A percentile compares a stretch with the other conserved stretches of the same genome.
phyloP scores from a whole-genome alignment of 1,139 yeast species.

The Saccharomyces hybrid region DNA sequence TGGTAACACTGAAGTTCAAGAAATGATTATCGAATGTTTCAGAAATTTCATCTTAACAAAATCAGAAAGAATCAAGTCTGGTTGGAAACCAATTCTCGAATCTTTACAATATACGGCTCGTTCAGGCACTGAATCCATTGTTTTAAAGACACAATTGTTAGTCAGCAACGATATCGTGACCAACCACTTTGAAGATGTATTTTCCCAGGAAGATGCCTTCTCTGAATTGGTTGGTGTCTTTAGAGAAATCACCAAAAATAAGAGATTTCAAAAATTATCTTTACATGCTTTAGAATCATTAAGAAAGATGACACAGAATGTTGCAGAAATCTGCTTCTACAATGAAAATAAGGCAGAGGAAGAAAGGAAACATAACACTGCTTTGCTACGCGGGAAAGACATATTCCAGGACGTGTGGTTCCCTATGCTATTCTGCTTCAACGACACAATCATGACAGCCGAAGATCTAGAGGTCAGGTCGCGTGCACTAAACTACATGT shows the following conservation, averaged over 20 bases:
- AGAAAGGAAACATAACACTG: constrained; percentile 42
- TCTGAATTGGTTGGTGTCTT: constrained; percentile 67
- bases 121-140: constrained; percentile 45
- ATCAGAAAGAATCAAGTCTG: constrained; percentile 71
- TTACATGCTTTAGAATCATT: constrained; percentile 76
- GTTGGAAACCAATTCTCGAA: constrained; percentile 87
- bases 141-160: constrained; percentile 54
- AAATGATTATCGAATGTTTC: constrained; percentile 84
- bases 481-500: constrained; percentile 72
- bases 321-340: constrained; percentile 39
- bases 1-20: constrained; percentile 63
- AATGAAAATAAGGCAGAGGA: constrained; percentile 42
- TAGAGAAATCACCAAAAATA: constrained; percentile 77
- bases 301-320: constrained; percentile 51
- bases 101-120: constrained; percentile 44
- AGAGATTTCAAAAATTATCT: constrained; percentile 70
- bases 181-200: constrained; percentile 56
- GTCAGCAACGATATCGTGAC: constrained; percentile 51
- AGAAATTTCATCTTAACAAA: constrained; percentile 78
- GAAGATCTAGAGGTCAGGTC: constrained; percentile 93
- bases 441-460: constrained; percentile 86
- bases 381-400: constrained; percentile 33
- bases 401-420: constrained; percentile 41
- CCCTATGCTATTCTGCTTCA: constrained; percentile 78
- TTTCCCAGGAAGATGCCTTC: constrained; percentile 64